Percentiles rank a stretch among this genome's conserved stretches.
Evolutionary conservation across 2,329 filamentous ascomycete genomes (phyloP).

Genomic region (Geoglossum cookeanum): DNA sequence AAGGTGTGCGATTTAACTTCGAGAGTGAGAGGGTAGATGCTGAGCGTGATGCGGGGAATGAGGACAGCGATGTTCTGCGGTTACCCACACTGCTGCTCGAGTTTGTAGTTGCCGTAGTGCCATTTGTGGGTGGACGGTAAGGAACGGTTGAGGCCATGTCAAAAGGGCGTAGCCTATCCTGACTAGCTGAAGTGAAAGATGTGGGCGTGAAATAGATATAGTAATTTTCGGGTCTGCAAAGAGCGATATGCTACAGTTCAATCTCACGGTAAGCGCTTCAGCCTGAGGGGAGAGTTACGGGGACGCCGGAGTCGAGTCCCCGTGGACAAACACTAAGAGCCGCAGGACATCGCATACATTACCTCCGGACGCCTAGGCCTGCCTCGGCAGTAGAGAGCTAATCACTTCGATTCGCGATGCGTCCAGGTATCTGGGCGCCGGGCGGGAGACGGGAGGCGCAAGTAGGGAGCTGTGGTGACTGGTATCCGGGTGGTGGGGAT

Average conservation of each 20-base stretch:
- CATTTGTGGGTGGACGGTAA: background rate
- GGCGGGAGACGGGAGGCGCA: background rate
- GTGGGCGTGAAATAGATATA: background rate
- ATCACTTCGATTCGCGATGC: background rate
- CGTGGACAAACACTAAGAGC: background rate
- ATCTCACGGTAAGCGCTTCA: background rate
- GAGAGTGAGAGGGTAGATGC: background rate
- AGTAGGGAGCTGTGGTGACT: background rate
- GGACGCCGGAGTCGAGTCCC: background rate
- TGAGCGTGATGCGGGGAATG: background rate
- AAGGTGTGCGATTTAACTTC: background rate
- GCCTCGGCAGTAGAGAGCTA: background rate
- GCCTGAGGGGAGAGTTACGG: background rate
- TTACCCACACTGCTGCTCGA: background rate
- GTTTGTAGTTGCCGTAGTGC: background rate
- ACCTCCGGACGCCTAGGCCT: background rate
- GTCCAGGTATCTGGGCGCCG: background rate
- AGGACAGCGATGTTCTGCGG: slow-evolving; percentile 1
- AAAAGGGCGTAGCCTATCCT: background rate
- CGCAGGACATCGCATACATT: background rate
- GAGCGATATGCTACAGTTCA: background rate
- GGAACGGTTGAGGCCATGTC: background rate
- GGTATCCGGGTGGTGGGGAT: background rate
- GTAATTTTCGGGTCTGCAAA: background rate
- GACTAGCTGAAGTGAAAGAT: background rate